Evolutionary conservation across 2,329 filamentous ascomycete species (phyloP).

Genomic region (Sporothrix schenckii): DNA sequence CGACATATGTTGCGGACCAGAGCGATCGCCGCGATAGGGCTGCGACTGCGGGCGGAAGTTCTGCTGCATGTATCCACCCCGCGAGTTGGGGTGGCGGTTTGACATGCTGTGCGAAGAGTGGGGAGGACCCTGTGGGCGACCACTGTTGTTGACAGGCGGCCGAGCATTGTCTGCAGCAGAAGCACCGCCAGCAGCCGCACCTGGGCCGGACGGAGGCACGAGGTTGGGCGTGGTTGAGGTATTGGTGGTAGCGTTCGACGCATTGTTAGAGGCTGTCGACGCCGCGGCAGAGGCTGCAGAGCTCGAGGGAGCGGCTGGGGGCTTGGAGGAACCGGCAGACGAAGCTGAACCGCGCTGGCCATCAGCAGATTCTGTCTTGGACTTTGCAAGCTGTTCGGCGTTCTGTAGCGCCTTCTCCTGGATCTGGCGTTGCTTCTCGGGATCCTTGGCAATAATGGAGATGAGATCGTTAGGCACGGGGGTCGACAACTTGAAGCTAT

Average conservation of each 20-base stretch:
- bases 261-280: too few species aligned
- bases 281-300: neutral
- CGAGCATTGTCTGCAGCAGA: neutral
- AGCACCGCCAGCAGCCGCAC: slow-evolving; percentile 38
- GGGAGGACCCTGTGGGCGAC: slow-evolving; percentile 27
- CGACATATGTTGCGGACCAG: slow-evolving; percentile 48
- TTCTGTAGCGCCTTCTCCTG: slow-evolving; percentile 83
- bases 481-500: slow-evolving; percentile 90
- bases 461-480: slow-evolving; percentile 91
- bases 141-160: slow-evolving; percentile 29
- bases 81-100: slow-evolving; percentile 53
- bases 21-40: slow-evolving; percentile 54
- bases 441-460: slow-evolving; percentile 94
- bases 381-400: slow-evolving; percentile 62
- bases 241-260: slow-evolving; percentile 9
- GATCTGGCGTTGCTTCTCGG: slow-evolving; percentile 90
- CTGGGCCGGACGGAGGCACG: neutral
- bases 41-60: slow-evolving; percentile 53
- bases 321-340: slow-evolving; percentile 14
- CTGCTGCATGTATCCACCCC: slow-evolving; percentile 54
- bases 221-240: neutral
- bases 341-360: slow-evolving; percentile 53
- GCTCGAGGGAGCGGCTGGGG: neutral
- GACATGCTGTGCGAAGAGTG: slow-evolving; percentile 39
- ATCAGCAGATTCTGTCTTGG: slow-evolving; percentile 47